A percentile compares a stretch with the other conserved stretches of the same genome.
Conservation (phyloP, 2,329 filamentous ascomycete genomes). For the Clarireedia monteithiana region DNA sequence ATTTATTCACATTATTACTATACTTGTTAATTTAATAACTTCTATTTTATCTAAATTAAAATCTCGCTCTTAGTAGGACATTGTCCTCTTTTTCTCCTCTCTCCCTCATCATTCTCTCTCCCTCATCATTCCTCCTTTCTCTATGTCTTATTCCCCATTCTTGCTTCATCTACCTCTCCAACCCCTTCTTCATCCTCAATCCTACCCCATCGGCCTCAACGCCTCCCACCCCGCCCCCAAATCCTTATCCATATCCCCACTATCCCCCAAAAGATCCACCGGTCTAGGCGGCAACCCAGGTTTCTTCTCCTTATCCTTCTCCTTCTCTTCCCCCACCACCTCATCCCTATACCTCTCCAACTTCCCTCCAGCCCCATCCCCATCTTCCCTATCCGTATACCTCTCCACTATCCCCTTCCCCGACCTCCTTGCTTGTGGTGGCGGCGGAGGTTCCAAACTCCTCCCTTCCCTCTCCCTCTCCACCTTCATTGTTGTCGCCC, state of each 20-base stretch:
- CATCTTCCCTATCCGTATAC: constrained; percentile 7
- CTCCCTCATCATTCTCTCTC: too few species aligned
- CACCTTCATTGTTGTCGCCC: constrained; percentile 14
- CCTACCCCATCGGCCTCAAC: constrained; percentile 18
- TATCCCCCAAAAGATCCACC: constrained; percentile 23
- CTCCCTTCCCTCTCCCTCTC: constrained; percentile 10
- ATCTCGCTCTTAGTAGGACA: too few species aligned
- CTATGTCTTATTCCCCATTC: too few species aligned
- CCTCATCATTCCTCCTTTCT: too few species aligned
- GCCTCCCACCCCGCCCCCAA: constrained; percentile 24
- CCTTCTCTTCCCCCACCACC: background rate
- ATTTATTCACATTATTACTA: too few species aligned
- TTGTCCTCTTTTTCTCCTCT: too few species aligned
- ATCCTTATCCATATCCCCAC: constrained; percentile 18
- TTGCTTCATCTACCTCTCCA: too few species aligned
- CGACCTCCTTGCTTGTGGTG: constrained; percentile 22
- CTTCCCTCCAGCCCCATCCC: background rate
- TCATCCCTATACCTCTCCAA: background rate
- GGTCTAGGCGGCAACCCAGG: constrained; percentile 24
- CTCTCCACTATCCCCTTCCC: background rate
- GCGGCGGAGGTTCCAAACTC: constrained; percentile 15
- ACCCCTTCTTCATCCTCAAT: too few species aligned
- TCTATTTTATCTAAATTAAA: too few species aligned
- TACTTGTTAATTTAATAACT: too few species aligned
- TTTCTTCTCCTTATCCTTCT: constrained; percentile 16